Evolutionary conservation across 495 filamentous ascomycete species (phyloP), one percentile per base, ranked within the genome.

Genomic region (Lasiosphaeris hirsuta): DNA sequence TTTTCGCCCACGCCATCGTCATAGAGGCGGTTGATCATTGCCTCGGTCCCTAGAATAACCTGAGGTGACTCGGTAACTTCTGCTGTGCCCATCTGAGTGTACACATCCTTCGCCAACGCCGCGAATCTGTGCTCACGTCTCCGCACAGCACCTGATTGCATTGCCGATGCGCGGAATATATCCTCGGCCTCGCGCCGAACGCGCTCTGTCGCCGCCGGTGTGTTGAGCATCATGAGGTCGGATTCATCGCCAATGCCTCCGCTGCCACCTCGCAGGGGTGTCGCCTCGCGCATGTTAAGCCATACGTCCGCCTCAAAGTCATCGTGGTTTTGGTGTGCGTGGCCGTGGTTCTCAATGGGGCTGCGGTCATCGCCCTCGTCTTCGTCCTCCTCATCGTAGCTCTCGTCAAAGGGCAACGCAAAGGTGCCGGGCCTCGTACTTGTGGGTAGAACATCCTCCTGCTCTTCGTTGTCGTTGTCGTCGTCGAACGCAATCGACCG

Each of bases 11-110:
- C 73, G 2, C 80, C 79, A 57, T 84, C 83, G 37, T 86, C 78
- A 51, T 83, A 85, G 49, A 86, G 70, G 53, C 68, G 67, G 34
- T 70, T 70, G 39, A 84, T 63, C 39, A 81, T 60, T 13, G 68
- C 68, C 63, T 86, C 83, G 5, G 83, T 86, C n/a, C 69, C 65
- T 6, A 83, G 66, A 36, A 86, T 77, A n/a, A 86, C 58, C 50
- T 80, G 74, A 45, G 80, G 77, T 17, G 73, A 58, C 63, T 85
- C 83, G 17, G 63, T 65, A 11, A 82, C 56, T 6, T 59, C 47
- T 0, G 81, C 80, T 8, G 71, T 69, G 30, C 68, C 73, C 58
- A 74, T 68, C 51, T 79, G 73, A 23, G 54, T 65, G 56, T 82
- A 81, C 1, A 78, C 54, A 40, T 78, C 76, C 63, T 78, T 83